A percentile compares a stretch with the other conserved stretches of the same genome.
phyloP scores from a whole-genome alignment of 176 grass and related monocot genomes.

The Phoenix roebelenii region DNA sequence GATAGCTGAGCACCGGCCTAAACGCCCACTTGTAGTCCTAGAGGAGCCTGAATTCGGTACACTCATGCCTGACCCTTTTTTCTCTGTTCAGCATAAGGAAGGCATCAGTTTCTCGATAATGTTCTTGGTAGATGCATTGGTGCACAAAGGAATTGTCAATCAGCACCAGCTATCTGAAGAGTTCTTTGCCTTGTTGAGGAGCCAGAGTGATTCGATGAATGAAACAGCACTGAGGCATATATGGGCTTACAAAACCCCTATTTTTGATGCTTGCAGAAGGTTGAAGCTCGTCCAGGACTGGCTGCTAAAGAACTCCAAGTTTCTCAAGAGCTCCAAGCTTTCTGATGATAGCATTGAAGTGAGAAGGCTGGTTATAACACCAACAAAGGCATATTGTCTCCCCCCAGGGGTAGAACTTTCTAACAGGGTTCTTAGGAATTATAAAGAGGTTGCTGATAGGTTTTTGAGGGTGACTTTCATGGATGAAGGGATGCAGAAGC shows the following conservation, averaged over 20 bases:
- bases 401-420: conserved; percentile 71
- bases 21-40: conserved; percentile 16
- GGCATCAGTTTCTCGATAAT: conserved; percentile 52
- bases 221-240: too few relatives aligned
- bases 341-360: conserved; percentile 28
- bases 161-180: conserved; percentile 68
- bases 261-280: too few relatives aligned
- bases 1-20: conserved; percentile 13
- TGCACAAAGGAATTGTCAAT: conserved; percentile 75
- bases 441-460: conserved; percentile 46
- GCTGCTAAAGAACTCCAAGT: conserved; percentile 21
- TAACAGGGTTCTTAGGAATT: conserved; percentile 60
- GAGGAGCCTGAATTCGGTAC: conserved; percentile 46
- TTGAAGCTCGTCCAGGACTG: conserved; percentile 27
- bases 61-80: conserved; percentile 38
- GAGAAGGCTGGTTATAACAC: conserved; percentile 67
- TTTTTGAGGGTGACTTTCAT: conserved; percentile 91
- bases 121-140: conserved; percentile 61
- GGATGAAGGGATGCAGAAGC: conserved; percentile 62
- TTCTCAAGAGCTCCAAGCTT: conserved; percentile 20
- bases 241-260: too few relatives aligned
- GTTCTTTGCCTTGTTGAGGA: conserved; percentile 48
- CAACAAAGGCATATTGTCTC: conserved; percentile 63
- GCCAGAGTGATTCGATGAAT: conserved; percentile 30
- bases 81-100: conserved; percentile 38